phyloP scores from a whole-genome alignment of 257 asterid genomes.

The Craterostigma plantagineum region DNA sequence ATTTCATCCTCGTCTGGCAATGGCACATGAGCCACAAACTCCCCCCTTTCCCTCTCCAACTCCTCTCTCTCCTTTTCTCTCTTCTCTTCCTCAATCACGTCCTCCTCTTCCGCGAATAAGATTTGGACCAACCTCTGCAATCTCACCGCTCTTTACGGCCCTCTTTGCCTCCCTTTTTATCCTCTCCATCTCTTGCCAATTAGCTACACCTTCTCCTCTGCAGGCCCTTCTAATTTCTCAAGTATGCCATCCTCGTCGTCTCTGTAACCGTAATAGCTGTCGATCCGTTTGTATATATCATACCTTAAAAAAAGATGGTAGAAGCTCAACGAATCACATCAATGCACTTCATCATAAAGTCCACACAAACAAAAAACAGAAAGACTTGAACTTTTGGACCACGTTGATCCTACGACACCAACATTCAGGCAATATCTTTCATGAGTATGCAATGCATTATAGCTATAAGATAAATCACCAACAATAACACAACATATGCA shows the following conservation, averaged over 20 bases:
- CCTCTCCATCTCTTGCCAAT: slow-evolving; percentile 67
- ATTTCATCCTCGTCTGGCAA: slow-evolving; percentile 87
- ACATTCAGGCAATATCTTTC: too few relatives aligned
- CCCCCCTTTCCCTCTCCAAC: slow-evolving; percentile 49
- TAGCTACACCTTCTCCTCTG: slow-evolving; percentile 46
- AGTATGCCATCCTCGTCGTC: slow-evolving; percentile 94
- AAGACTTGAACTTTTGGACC: too few relatives aligned
- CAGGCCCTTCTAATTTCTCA: slow-evolving; percentile 66
- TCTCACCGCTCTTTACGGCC: slow-evolving; percentile 87
- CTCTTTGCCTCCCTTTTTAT: slow-evolving; percentile 81
- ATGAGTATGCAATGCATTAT: too few relatives aligned
- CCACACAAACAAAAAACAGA: too few relatives aligned
- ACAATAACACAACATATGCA: neutral
- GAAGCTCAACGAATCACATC: neutral
- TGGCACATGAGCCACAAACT: slow-evolving; percentile 81
- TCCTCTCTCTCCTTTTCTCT: slow-evolving; percentile 49
- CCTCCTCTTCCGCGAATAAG: slow-evolving; percentile 82
- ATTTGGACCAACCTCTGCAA: slow-evolving; percentile 76
- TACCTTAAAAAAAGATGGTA: slow-evolving; percentile 30
- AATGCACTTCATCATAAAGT: too few relatives aligned
- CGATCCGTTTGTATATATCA: slow-evolving; percentile 87
- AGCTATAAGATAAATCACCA: too few relatives aligned
- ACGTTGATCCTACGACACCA: too few relatives aligned
- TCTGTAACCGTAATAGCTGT: slow-evolving; percentile 84
- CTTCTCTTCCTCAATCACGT: slow-evolving; percentile 79